A percentile compares a stretch with the other conserved stretches of the same genome.
phyloP scores from a whole-genome alignment of 441 rosid species.

The Mallotus japonicus region DNA sequence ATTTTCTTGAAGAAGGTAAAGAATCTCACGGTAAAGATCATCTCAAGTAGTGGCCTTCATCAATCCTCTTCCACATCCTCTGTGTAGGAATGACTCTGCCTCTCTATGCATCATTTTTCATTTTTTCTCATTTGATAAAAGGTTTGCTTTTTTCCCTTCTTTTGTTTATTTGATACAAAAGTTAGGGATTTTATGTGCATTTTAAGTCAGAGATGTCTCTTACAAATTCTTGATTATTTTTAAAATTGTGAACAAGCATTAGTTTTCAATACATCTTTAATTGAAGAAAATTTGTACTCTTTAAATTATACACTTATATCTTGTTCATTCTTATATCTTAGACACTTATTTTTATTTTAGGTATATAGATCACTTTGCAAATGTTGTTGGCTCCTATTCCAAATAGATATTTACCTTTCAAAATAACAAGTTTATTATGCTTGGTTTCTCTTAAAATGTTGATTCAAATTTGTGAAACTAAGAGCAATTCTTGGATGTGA shows the following conservation, averaged over 20 bases:
- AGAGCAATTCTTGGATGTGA: no score
- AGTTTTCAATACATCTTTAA: neutral
- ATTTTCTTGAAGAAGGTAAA: no score
- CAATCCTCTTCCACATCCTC: no score
- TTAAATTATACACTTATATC: conserved; percentile 11
- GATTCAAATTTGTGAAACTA: no score
- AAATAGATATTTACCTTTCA: conserved; percentile 78
- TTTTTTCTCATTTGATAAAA: no score
- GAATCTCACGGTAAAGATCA: no score
- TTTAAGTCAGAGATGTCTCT: conserved; percentile 54
- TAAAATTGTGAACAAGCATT: neutral
- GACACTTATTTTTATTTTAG: conserved; percentile 46
- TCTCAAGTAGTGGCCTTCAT: no score
- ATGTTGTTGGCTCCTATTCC: conserved; percentile 92
- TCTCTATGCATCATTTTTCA: no score
- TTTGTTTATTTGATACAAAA: neutral
- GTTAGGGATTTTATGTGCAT: conserved; percentile 76
- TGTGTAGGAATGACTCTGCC: no score
- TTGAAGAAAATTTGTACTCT: conserved; percentile 8
- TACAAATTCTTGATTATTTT: neutral
- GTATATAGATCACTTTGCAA: conserved; percentile 90
- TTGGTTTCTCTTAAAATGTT: conserved; percentile 51
- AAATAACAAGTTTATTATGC: conserved; percentile 33
- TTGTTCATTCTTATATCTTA: conserved; percentile 16
- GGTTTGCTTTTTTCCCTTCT: no score